Conservation (phyloP, 441 rosid genomes). For the Gossypium aridum region DNA sequence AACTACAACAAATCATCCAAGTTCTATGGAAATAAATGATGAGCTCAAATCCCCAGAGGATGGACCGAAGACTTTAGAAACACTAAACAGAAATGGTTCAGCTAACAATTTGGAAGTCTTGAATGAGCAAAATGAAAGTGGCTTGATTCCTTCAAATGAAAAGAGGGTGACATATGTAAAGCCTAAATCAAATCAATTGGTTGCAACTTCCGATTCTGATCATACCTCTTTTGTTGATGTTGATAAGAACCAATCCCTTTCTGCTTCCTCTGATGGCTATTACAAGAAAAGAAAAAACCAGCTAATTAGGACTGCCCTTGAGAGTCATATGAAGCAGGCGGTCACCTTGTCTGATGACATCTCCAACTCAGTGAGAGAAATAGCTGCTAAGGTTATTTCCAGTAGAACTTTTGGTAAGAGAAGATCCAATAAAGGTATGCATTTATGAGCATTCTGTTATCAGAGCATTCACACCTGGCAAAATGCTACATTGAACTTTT, state of each 20-base stretch:
- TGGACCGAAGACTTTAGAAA: constrained; percentile 31
- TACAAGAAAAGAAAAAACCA: constrained; percentile 82
- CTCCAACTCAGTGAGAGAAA: constrained; percentile 27
- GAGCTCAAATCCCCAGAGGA: constrained; percentile 33
- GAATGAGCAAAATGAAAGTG: constrained; percentile 35
- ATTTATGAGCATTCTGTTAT: not conserved
- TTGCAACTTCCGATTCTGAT: constrained; percentile 52
- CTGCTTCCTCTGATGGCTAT: constrained; percentile 58
- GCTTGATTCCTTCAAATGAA: constrained; percentile 30
- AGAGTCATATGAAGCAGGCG: constrained; percentile 29
- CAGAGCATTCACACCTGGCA: not conserved
- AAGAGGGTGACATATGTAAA: constrained; percentile 59
- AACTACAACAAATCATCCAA: constrained; percentile 26
- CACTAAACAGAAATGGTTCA: constrained; percentile 29
- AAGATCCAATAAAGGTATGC: constrained; percentile 36
- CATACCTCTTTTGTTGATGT: constrained; percentile 25
- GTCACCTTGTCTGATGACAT: constrained; percentile 27
- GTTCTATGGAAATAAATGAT: constrained; percentile 33
- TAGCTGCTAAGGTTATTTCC: constrained; percentile 32
- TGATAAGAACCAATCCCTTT: constrained; percentile 26
- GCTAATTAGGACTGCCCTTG: constrained; percentile 63
- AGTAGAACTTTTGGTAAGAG: constrained; percentile 36
- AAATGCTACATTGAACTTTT: not conserved
- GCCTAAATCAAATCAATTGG: constrained; percentile 77
- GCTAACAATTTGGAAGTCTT: constrained; percentile 29